Conservation (phyloP, 495 filamentous ascomycete species). For the Penicillium samsonianum region DNA sequence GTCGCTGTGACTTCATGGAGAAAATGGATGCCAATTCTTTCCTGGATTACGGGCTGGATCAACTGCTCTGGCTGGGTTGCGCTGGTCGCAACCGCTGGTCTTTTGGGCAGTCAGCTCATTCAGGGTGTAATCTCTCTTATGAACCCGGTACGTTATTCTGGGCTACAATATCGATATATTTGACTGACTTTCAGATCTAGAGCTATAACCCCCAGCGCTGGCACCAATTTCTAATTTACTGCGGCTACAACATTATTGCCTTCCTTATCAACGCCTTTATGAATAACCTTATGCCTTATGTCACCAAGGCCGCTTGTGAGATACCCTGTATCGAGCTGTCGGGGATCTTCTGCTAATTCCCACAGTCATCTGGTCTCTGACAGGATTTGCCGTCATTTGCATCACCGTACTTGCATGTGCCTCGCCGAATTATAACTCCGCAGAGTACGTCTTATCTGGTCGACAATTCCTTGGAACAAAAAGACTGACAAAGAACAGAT, state of each 20-base stretch:
- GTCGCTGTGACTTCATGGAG: slow-evolving; percentile 60
- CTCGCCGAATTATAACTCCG: slow-evolving; percentile 61
- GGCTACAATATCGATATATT: no score
- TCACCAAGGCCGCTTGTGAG: slow-evolving; percentile 60
- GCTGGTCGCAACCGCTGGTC: slow-evolving; percentile 49
- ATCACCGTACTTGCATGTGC: slow-evolving; percentile 66
- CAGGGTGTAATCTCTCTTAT: slow-evolving; percentile 59
- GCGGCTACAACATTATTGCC: slow-evolving; percentile 61
- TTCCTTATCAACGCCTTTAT: slow-evolving; percentile 69
- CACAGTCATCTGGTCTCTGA: slow-evolving; percentile 63
- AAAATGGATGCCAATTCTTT: slow-evolving; percentile 61
- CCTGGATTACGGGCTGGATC: slow-evolving; percentile 75
- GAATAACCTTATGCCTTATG: slow-evolving; percentile 60
- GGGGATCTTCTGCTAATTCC: background rate
- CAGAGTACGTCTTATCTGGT: slow-evolving; percentile 48
- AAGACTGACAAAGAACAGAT: slow-evolving; percentile 48
- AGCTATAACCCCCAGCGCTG: slow-evolving; percentile 57
- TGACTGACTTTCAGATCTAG: slow-evolving; percentile 20
- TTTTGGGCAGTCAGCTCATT: slow-evolving; percentile 59
- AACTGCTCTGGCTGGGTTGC: slow-evolving; percentile 73
- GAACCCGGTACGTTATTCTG: slow-evolving; percentile 40
- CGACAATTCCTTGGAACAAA: slow-evolving; percentile 31
- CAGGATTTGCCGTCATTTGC: slow-evolving; percentile 67
- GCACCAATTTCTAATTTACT: slow-evolving; percentile 77
- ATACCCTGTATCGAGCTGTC: background rate